phyloP scores from a whole-genome alignment of 1,284 basidiomycete genomes.

The Moniliophthora roreri region DNA sequence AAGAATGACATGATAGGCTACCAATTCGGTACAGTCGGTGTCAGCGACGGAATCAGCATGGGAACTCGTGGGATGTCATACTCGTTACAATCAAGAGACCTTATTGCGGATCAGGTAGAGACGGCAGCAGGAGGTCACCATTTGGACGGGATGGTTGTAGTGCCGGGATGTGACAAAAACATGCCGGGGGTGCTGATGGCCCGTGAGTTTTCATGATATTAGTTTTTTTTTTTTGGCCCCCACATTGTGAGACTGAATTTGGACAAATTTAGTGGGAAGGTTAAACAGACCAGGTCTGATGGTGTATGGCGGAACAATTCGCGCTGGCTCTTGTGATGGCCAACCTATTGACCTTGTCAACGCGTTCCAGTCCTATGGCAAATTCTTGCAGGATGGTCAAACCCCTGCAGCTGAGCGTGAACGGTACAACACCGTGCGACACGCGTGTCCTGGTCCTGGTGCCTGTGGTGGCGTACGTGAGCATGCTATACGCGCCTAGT shows the following conservation, averaged over 20 bases:
- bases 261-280: conserved; percentile 66
- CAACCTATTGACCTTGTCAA: conserved; percentile 90
- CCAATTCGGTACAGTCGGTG: conserved; percentile 96
- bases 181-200: conserved; percentile 97
- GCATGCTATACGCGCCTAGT: conserved; percentile 1
- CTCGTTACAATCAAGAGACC: conserved; percentile 92
- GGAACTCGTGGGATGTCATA: conserved; percentile 92
- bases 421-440: conserved; percentile 82
- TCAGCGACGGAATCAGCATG: conserved; percentile 98
- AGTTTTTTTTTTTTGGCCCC: conserved; percentile 18
- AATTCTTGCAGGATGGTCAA: conserved; percentile 87
- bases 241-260: conserved; percentile 21
- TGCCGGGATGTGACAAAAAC: conserved; percentile 98
- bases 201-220: conserved; percentile 52
- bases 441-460: conserved; percentile 94
- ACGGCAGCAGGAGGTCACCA: conserved; percentile 96
- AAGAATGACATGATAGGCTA: conserved; percentile 85
- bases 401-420: conserved; percentile 80
- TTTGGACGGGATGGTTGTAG: conserved; percentile 96
- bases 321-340: conserved; percentile 84
- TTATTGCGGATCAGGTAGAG: conserved; percentile 97
- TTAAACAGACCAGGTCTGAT: conserved; percentile 94
- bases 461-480: conserved; percentile 89
- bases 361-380: conserved; percentile 94
- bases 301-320: conserved; percentile 96